Conservation (phyloP, 2,329 filamentous ascomycete species). For the Chalara sp. region DNA sequence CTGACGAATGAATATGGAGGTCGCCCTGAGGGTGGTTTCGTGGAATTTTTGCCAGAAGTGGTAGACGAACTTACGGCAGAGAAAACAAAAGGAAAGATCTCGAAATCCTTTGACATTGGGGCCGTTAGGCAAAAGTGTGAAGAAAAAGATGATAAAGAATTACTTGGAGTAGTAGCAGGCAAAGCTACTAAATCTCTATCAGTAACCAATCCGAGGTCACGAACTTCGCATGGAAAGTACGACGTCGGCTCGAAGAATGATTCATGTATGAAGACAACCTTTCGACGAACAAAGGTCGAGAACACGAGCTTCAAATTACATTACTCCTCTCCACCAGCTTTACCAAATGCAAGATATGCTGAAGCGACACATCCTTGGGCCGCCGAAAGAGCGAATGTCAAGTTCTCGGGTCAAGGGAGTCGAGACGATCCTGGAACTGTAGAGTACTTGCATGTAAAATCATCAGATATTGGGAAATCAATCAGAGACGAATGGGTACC, state of each 20-base stretch:
- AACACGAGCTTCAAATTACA: slow-evolving; percentile 9
- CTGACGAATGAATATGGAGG: too few relatives aligned
- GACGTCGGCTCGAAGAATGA: background rate
- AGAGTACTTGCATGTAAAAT: too few relatives aligned
- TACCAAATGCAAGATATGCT: background rate
- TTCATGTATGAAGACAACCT: background rate
- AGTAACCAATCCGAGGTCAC: background rate
- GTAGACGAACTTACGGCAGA: slow-evolving; percentile 27
- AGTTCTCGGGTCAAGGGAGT: background rate
- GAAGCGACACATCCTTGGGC: background rate
- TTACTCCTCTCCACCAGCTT: slow-evolving; percentile 4
- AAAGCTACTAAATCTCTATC: background rate
- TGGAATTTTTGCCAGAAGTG: slow-evolving; percentile 30
- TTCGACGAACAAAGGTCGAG: slow-evolving; percentile 3
- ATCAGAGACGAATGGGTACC: slow-evolving; percentile 11
- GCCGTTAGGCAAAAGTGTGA: too few relatives aligned
- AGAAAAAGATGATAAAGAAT: background rate
- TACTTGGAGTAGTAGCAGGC: background rate
- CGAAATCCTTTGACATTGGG: too few relatives aligned
- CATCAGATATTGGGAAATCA: background rate
- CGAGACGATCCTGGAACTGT: too few relatives aligned
- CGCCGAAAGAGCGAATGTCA: background rate
- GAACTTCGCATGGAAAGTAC: background rate
- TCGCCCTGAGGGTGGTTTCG: slow-evolving; percentile 18
- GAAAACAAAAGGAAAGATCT: background rate